Conservation (phyloP, 495 filamentous ascomycete genomes). For the Letharia columbiana region DNA sequence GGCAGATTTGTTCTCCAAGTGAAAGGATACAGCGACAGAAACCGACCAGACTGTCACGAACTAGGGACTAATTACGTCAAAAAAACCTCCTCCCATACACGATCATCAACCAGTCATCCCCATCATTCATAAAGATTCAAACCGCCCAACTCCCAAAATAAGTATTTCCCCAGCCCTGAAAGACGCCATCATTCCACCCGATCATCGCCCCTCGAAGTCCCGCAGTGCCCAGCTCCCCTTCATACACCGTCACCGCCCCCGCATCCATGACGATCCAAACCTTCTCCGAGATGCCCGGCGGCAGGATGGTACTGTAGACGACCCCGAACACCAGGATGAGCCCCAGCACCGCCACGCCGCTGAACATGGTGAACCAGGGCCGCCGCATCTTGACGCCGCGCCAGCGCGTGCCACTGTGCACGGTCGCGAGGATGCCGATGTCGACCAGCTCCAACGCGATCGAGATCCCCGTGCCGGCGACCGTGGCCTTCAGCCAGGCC, state of each 20-base stretch:
- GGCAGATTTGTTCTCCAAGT: not conserved
- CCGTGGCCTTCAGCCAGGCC: slow-evolving; percentile 18
- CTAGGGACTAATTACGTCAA: not conserved
- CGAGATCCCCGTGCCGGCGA: slow-evolving; percentile 9
- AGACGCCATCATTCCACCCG: slow-evolving; percentile 21
- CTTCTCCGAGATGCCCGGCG: slow-evolving; percentile 17
- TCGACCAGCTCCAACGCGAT: slow-evolving; percentile 16
- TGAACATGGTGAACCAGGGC: slow-evolving; percentile 23
- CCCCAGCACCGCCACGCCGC: slow-evolving; percentile 13
- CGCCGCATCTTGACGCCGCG: slow-evolving; percentile 20
- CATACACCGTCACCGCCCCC: slow-evolving; percentile 5
- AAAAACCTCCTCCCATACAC: too few relatives aligned
- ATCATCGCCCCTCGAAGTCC: slow-evolving; percentile 19
- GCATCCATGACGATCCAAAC: slow-evolving; percentile 14
- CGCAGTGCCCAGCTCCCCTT: slow-evolving; percentile 4
- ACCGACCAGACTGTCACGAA: not conserved
- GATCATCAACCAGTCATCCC: too few relatives aligned
- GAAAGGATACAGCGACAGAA: not conserved
- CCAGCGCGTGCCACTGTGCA: slow-evolving; percentile 9
- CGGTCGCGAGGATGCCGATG: slow-evolving; percentile 11
- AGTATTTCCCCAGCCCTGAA: slow-evolving; percentile 12
- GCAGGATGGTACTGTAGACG: slow-evolving; percentile 12
- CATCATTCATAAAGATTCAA: not conserved
- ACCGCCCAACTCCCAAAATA: slow-evolving; percentile 13
- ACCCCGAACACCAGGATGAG: slow-evolving; percentile 14